Evolutionary conservation across 2,329 filamentous ascomycete genomes (phyloP), one percentile per base, ranked within the genome.

Genomic region (Aaosphaeria arxii): DNA sequence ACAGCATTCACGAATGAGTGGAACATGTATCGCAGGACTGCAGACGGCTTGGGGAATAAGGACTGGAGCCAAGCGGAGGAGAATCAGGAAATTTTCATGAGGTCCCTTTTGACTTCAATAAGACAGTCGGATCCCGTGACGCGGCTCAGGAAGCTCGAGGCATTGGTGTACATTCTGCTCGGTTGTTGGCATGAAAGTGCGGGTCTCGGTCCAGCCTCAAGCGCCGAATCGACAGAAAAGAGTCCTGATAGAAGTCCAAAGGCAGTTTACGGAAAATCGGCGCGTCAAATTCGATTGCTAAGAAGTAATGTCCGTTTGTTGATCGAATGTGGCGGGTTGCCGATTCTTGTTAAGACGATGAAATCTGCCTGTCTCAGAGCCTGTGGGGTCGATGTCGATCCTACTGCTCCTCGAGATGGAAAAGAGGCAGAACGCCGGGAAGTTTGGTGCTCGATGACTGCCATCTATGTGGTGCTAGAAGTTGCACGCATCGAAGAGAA

Each of bases 1-100:
- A 78, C 83, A 35, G 84, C 86, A 2, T 97, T 95, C 63, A 83
- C 91, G 54, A 82, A 83, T 65, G 82, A 86, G 63, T 96, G 89
- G 89, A 67, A 56, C 46, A 46, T 50, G 6, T 69, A 59, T 46
- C 53, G 62, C 66, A 49, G 63, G 60, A 64, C 55, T 42, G 63
- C 48, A 48, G 60, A 72, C 33, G 67, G 75, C 44, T 66, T 75
- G 11, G 70, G 74, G 40, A 71, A 75, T 31, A 65, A 73, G 39
- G 74, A 82, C 33, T 96, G 91, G 90, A 77, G 84, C 45, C 80
- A 85, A 38, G 82, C 82, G 4, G 71, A 80, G 29, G 78, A 83
- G 50, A 74, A 76, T 44, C 77, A 80, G 50, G 69, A 73, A 48
- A 71, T 72, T 35, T 89, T 90, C 63, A 72, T 89, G 33, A 69